Evolutionary conservation across 306 rosid genomes (phyloP).

Genomic region (Senna siamea): DNA sequence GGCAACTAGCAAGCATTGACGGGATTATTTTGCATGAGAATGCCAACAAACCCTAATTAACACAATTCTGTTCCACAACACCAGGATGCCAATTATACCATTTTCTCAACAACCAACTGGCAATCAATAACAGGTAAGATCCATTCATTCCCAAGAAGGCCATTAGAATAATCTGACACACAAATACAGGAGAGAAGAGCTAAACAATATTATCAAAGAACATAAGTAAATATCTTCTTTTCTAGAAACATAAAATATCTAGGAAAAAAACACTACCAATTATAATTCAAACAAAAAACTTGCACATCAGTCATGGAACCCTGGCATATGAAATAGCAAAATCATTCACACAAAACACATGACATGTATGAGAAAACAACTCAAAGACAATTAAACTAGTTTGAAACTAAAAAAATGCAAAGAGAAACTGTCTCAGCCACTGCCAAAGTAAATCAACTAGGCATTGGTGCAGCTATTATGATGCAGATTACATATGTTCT

Average conservation of each 20-base stretch:
- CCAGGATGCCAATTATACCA: background rate
- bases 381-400: constrained; percentile 19
- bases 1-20: background rate
- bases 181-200: background rate
- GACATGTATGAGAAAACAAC: constrained; percentile 2
- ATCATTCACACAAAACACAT: constrained; percentile 12
- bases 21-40: background rate
- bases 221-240: background rate
- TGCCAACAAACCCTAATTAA: constrained; percentile 13
- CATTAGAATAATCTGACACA: constrained; percentile 26
- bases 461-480: constrained; percentile 30
- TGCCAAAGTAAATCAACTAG: constrained; percentile 22
- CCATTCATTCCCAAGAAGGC: background rate
- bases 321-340: background rate
- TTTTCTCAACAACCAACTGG: too few species aligned
- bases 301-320: background rate
- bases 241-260: constrained; percentile 15
- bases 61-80: background rate
- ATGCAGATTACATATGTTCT: constrained; percentile 29
- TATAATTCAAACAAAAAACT: constrained; percentile 21
- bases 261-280: constrained; percentile 11
- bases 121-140: background rate
- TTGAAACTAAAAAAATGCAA: background rate
- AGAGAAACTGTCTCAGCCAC: constrained; percentile 21
- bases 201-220: background rate